phyloP scores from a whole-genome alignment of 257 asterid species.

The Solanum okadae region DNA sequence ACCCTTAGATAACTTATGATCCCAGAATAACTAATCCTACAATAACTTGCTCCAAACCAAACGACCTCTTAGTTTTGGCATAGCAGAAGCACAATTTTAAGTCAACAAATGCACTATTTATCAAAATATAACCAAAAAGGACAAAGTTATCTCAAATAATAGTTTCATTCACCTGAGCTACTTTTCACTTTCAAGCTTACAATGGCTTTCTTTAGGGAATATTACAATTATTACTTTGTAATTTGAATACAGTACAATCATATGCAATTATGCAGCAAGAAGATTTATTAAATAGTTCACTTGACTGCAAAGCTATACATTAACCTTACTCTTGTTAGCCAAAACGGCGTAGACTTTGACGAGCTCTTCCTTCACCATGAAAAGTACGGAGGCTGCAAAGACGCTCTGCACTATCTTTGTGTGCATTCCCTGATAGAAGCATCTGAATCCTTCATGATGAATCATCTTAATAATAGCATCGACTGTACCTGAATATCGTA shows the following conservation, averaged over 20 bases:
- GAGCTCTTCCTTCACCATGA: constrained; percentile 93
- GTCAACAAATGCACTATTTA: not conserved
- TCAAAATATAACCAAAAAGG: not conserved
- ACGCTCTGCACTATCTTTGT: constrained; percentile 92
- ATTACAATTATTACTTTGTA: not conserved
- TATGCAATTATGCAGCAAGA: not conserved
- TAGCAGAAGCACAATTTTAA: not conserved
- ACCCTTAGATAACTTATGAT: too few species aligned
- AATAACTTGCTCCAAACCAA: not conserved
- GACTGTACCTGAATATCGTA: constrained; percentile 79
- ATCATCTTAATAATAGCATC: constrained; percentile 88
- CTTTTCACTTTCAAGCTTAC: not conserved
- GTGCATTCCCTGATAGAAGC: constrained; percentile 96
- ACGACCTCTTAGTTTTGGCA: not conserved
- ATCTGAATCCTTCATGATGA: constrained; percentile 59
- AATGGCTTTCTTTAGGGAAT: not conserved
- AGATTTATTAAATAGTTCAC: not conserved
- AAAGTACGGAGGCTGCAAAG: constrained; percentile 84
- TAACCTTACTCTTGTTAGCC: constrained; percentile 4
- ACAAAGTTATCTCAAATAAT: not conserved
- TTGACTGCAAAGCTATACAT: not conserved
- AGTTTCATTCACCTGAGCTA: not conserved
- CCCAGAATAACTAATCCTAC: not conserved
- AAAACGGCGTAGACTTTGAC: constrained; percentile 45
- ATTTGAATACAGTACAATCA: not conserved